Evolutionary conservation across 1,284 basidiomycete genomes (phyloP).

Genomic region (Tranzscheliella williamsii): DNA sequence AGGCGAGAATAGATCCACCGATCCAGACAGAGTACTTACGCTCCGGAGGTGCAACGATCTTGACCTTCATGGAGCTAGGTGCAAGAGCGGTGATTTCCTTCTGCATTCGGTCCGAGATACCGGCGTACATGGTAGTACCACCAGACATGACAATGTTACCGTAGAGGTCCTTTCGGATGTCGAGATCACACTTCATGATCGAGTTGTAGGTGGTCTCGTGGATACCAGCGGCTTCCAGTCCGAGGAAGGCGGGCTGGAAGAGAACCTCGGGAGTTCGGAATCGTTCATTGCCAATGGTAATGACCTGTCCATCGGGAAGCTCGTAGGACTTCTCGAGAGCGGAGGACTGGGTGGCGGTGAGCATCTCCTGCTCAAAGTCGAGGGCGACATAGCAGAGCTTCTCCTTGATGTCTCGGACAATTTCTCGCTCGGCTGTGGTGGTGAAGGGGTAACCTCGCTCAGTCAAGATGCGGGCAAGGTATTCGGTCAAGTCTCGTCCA

Average conservation of each 20-base stretch:
- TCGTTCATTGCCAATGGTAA: conserved; percentile 93
- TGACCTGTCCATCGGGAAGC: conserved; percentile 93
- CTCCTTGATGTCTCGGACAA: conserved; percentile 97
- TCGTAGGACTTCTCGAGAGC: conserved; percentile 94
- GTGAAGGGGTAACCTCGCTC: conserved; percentile 95
- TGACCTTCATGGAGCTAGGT: conserved; percentile 82
- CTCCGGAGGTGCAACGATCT: conserved; percentile 60
- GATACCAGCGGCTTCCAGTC: conserved; percentile 89
- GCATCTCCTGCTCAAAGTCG: conserved; percentile 94
- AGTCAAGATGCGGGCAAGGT: conserved; percentile 87
- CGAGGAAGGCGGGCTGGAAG: conserved; percentile 93
- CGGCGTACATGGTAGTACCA: conserved; percentile 96
- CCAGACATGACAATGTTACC: conserved; percentile 93
- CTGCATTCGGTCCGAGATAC: conserved; percentile 96
- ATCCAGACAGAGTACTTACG: conserved; percentile 83
- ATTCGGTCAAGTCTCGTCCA: conserved; percentile 88
- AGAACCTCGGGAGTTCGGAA: conserved; percentile 97
- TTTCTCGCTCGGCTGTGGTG: conserved; percentile 88
- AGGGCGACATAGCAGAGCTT: conserved; percentile 96
- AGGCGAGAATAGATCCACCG: conserved; percentile 95
- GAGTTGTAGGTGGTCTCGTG: conserved; percentile 95
- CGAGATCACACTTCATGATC: conserved; percentile 73
- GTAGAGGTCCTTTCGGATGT: conserved; percentile 78
- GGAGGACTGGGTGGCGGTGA: conserved; percentile 87
- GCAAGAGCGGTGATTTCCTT: conserved; percentile 89